phyloP scores from a whole-genome alignment of 768 basidiomycete genomes.

The Kondoa malvinella region DNA sequence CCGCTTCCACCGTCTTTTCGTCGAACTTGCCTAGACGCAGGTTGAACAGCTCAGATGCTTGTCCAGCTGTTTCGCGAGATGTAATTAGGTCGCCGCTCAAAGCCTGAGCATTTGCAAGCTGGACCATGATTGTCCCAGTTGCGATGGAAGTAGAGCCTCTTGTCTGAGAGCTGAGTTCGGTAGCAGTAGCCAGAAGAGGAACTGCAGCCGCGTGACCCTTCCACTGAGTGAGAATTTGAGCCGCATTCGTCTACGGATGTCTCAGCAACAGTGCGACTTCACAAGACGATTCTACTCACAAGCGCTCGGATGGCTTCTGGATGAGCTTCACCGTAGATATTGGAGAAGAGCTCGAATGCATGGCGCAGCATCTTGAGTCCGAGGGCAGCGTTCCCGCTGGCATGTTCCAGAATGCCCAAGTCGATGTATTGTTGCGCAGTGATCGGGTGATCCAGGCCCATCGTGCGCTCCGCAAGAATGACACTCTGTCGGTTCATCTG shows the following conservation, averaged over 20 bases:
- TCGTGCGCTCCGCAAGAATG: constrained; percentile 34
- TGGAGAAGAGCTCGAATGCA: constrained; percentile 32
- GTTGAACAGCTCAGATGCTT: constrained; percentile 4
- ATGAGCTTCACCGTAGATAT: constrained; percentile 33
- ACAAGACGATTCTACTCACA: constrained; percentile 25
- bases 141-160: neutral
- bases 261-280: neutral
- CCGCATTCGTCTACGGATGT: constrained; percentile 9
- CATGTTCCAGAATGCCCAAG: constrained; percentile 35
- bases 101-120: constrained; percentile 4
- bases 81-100: neutral
- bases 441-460: constrained; percentile 33
- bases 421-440: constrained; percentile 35
- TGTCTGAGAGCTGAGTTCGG: neutral
- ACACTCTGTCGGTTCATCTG: constrained; percentile 35
- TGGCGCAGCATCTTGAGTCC: constrained; percentile 33
- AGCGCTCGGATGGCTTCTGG: constrained; percentile 32
- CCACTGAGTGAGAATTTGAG: constrained; percentile 4
- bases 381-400: constrained; percentile 31
- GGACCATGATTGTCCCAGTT: neutral
- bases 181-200: neutral
- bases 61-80: constrained; percentile 2
- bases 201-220: constrained; percentile 4
- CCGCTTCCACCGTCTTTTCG: constrained; percentile 7
- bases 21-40: constrained; percentile 4